Evolutionary conservation across 1,284 basidiomycete genomes (phyloP), one percentile per base, ranked within the genome.

Genomic region (Leccinum fallax): DNA sequence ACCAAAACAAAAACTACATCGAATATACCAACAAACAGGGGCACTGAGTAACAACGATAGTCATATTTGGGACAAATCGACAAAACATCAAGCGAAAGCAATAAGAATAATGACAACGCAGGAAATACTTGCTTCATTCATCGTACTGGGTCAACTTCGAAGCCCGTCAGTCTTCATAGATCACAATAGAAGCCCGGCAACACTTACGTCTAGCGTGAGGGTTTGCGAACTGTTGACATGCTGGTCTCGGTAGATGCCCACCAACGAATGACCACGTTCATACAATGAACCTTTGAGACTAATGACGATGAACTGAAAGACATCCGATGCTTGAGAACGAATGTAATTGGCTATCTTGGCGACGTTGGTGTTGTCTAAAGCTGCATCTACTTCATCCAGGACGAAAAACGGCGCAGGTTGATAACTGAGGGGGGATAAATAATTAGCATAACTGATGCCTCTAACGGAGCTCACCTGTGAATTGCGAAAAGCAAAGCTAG

Each of bases 321-420:
- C 76, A 49, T 88, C 85, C 0, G 89, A 90, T 2, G 93, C 87
- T 66, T 95, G 92, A 19, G 84, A 79, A 3, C 90, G 85, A 64
- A 97, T 94, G 74, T 97, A 98, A 65, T 92, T 90, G 7, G 95
- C 95, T 34, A 97, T 88, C 75, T 95, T 94, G 43, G 93, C 90
- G 2, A 97, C 95, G 68, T 98, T 98, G 19, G 94, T 95, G 72
- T 97, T 95, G 79, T 97, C 95, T 36, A 99, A 82, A 0, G 97
- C 97, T 1, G 97, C 97, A 69, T 98, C 97, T 11, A 98, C 95
- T 77, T 99, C 97, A 74, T 99, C 97, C 21, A 99, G 83, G 11
- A 99, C 97, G 75, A 99, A 99, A 82, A 99, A 99, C 0, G 97
- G 97, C 1, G 97, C 95, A 1, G 97, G 97, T 75, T 97, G 95